These are phyloP conservation scores for Ceratobasidium sp. DNA, from an alignment of 1,284 basidiomycete genomes.

Conservation along the genomic window DNA sequence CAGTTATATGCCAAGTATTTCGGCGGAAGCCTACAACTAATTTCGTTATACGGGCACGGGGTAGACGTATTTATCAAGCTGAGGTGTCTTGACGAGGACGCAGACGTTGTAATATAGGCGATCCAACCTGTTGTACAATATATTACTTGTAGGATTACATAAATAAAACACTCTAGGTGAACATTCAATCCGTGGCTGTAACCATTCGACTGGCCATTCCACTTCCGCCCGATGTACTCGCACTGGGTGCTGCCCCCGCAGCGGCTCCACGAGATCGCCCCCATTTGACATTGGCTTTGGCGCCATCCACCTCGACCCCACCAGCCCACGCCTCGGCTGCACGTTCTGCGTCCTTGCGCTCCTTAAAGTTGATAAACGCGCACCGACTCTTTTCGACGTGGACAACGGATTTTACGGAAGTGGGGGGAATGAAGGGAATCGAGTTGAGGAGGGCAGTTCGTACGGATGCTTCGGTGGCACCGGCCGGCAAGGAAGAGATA, in stretches of 20 bases:
- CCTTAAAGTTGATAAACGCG: constrained; percentile 93
- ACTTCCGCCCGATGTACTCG: constrained; percentile 14
- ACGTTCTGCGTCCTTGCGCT: constrained; percentile 77
- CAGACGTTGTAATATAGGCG: constrained; percentile 43
- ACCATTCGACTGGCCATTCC: not conserved
- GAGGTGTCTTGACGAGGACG: constrained; percentile 66
- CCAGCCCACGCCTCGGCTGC: constrained; percentile 86
- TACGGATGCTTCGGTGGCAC: constrained; percentile 76
- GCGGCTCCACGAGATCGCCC: constrained; percentile 57
- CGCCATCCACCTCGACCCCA: constrained; percentile 83
- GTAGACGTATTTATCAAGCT: constrained; percentile 79
- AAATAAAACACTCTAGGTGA: constrained; percentile 28
- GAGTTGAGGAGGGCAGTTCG: constrained; percentile 76
- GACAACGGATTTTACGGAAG: constrained; percentile 80
- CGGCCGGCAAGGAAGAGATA: constrained; percentile 79
- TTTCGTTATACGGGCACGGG: constrained; percentile 81
- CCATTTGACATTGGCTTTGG: constrained; percentile 82
- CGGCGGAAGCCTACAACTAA: constrained; percentile 75
- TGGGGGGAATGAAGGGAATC: constrained; percentile 69
- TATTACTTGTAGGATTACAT: constrained; percentile 29
- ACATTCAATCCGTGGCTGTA: constrained; percentile 4
- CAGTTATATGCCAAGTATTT: constrained; percentile 77
- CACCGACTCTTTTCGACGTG: constrained; percentile 86
- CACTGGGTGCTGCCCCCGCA: constrained; percentile 12
- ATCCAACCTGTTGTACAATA: constrained; percentile 35